Base-by-base conservation (phyloP, 2,329 filamentous ascomycete species). In the Podosphaera aphanis region DNA sequence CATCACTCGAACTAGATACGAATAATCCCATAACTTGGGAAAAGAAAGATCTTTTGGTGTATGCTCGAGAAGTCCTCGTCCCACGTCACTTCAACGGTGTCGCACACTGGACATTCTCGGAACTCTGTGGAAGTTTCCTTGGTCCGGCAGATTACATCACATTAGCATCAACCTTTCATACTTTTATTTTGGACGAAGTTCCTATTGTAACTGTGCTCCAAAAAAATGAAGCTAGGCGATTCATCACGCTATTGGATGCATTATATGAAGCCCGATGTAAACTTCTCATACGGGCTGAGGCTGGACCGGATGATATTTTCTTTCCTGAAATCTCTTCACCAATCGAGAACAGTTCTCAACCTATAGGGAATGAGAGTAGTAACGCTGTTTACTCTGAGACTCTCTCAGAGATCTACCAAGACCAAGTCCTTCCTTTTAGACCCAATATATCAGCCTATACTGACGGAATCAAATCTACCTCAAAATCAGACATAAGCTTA, bases 121-220 rank as follows among this genome's bases (percentile, higher is more conserved):
- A 79, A 31, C 69, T 88, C 1, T 83, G 81, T 48, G 68, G 69
- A 48, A 63, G 61, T 5, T 66, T 67, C 1, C 74, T 85, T 39
- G 83, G 83, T 0, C 81, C 82, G 1, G 83, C 83, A 23, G 83
- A 90, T 62, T 90, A 86, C 61, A 80, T 86, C 46, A 80, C 79
- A 1, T 71, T 90, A 58, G 80, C 82, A 1, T 85, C 80, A 1
- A 79, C 72, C 15, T 88, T 78, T 59, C 80, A 86, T 60, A 86
- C 82, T 0, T 70, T 88, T 49, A 73, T 88, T 56, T 65, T 88
- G 41, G 77, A 79, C 52, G 63, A 74, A 18, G 67, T 88, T 1
- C 82, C 83, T 0, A 58, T 79, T 15, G 63, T 90, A 11, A 76
- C 72, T 0, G 59, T 77, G 1, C 61, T 73, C 1, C 75, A 77